These are phyloP conservation scores for Echites panduratus DNA, from an alignment of 257 asterid genomes.

Conservation along the genomic window DNA sequence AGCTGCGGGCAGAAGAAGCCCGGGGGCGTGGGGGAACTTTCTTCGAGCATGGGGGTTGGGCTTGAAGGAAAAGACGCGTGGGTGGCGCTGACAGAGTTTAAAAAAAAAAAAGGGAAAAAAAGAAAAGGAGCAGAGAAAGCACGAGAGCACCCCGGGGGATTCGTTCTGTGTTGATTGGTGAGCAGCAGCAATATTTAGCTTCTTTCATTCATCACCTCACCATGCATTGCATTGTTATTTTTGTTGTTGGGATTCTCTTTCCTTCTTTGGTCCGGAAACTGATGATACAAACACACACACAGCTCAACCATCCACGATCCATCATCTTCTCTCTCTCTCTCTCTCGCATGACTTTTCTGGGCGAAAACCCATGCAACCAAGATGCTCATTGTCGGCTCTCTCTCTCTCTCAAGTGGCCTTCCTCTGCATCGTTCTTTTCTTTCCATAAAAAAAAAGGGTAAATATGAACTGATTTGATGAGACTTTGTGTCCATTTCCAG, in stretches of 20 bases:
- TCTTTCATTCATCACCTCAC: not conserved
- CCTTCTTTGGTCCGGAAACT: constrained; percentile 22
- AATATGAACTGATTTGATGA: not conserved
- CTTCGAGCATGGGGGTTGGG: too few relatives aligned
- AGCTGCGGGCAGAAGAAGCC: not conserved
- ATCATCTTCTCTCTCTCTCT: not conserved
- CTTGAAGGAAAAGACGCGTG: constrained; percentile 20
- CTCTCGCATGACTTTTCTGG: constrained; percentile 17
- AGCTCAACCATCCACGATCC: not conserved
- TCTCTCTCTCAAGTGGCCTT: not conserved
- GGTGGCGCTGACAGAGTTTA: constrained; percentile 30
- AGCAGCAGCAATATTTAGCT: constrained; percentile 1
- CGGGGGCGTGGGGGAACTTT: not conserved
- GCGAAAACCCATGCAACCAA: constrained; percentile 19
- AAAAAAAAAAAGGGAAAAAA: constrained; percentile 7
- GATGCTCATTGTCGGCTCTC: constrained; percentile 24
- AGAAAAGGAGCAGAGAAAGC: too few relatives aligned
- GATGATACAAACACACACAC: not conserved
- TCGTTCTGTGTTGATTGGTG: constrained; percentile 25
- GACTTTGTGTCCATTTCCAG: too few relatives aligned
- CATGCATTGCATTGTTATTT: not conserved
- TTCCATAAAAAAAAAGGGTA: too few relatives aligned
- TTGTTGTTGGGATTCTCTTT: constrained; percentile 19
- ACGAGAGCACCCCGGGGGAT: constrained; percentile 26
- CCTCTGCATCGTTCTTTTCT: too few relatives aligned